phyloP scores from a whole-genome alignment of 176 grass and related monocot species.

The Oryza rufipogon region DNA sequence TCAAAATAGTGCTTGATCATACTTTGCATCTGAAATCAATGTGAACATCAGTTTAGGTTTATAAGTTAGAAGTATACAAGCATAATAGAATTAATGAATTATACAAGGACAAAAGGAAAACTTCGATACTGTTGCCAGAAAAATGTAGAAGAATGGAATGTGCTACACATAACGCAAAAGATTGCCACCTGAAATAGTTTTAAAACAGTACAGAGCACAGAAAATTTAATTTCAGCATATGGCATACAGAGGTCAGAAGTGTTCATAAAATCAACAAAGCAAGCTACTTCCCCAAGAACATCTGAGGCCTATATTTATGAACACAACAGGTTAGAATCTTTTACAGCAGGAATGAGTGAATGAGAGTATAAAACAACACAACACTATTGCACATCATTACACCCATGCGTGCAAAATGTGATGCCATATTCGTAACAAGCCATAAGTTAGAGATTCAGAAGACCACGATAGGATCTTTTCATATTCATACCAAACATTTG shows the following conservation, averaged over 20 bases:
- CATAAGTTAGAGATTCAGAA: constrained; percentile 26
- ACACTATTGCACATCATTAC: constrained; percentile 14
- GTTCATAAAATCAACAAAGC: constrained; percentile 26
- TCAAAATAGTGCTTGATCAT: neutral
- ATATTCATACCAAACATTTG: neutral
- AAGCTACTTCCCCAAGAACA: constrained; percentile 34
- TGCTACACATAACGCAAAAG: constrained; percentile 12
- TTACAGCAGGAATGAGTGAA: constrained; percentile 37
- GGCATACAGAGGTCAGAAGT: neutral
- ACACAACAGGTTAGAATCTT: constrained; percentile 36
- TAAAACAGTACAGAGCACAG: constrained; percentile 19
- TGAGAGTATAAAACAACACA: constrained; percentile 36
- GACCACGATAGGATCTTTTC: neutral
- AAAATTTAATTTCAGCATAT: constrained; percentile 17
- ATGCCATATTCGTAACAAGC: neutral
- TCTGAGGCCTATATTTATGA: constrained; percentile 28
- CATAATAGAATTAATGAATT: constrained; percentile 1
- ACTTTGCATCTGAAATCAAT: constrained; percentile 21
- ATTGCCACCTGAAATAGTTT: constrained; percentile 32
- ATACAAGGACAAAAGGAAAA: neutral
- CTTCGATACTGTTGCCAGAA: neutral
- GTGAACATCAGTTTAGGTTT: constrained; percentile 17
- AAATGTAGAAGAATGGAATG: constrained; percentile 31
- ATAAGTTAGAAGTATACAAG: neutral
- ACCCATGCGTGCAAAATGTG: constrained; percentile 29